Conservation (phyloP, 164 flowering plant genomes). For the Tetracentron sinense region DNA sequence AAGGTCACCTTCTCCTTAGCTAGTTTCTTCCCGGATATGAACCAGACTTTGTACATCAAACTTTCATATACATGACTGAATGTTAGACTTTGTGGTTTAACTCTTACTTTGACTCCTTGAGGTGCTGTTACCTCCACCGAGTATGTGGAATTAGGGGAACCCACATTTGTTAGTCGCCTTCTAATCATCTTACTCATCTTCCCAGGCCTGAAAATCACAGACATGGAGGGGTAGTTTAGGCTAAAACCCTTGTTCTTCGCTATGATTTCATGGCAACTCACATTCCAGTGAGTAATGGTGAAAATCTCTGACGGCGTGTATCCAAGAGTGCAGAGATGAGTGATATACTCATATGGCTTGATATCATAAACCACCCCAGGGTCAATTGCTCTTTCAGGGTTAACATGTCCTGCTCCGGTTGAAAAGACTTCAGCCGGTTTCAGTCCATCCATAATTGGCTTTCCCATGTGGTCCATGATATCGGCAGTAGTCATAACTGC, state of each 20-base stretch:
- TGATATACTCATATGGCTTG: constrained; percentile 60
- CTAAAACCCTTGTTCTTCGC: constrained; percentile 54
- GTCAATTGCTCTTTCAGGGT: constrained; percentile 67
- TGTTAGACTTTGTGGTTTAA: constrained; percentile 55
- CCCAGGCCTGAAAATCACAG: constrained; percentile 55
- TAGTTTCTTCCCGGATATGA: constrained; percentile 42
- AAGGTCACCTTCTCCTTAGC: constrained; percentile 15
- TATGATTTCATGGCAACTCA: constrained; percentile 55
- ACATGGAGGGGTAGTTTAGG: constrained; percentile 87
- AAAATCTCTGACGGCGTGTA: constrained; percentile 58
- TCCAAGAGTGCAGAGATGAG: constrained; percentile 70
- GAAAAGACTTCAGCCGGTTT: constrained; percentile 62
- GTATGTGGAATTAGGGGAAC: constrained; percentile 70
- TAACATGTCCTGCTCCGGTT: constrained; percentile 85
- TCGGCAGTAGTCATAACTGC: constrained; percentile 91
- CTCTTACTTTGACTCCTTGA: constrained; percentile 58
- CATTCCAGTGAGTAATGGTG: constrained; percentile 64
- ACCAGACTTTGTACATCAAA: constrained; percentile 59
- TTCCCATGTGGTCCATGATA: constrained; percentile 45
- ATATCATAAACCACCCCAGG: constrained; percentile 87
- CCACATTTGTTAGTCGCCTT: constrained; percentile 76
- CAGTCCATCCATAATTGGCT: constrained; percentile 65
- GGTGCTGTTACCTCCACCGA: constrained; percentile 63
- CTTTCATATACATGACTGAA: constrained; percentile 50
- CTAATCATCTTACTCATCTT: constrained; percentile 38